Evolutionary conservation across 2,329 filamentous ascomycete genomes (phyloP), one percentile per base, ranked within the genome.

Genomic region (Fusarium nurragi): DNA sequence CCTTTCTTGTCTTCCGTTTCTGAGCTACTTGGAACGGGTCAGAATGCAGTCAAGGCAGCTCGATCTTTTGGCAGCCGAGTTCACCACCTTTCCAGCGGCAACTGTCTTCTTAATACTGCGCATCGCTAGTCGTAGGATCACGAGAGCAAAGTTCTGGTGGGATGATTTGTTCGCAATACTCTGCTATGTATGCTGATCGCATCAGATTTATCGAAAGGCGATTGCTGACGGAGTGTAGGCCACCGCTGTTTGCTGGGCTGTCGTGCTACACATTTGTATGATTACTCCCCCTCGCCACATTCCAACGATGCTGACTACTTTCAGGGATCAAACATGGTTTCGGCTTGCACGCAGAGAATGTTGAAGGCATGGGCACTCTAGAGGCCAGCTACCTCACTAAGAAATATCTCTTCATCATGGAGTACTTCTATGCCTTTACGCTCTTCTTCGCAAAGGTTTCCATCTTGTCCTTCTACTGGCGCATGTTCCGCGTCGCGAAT

Each of bases 401-500:
- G 32, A 64, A 59, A 16, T 66, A 47, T 21, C 66, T 72, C 3
- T 72, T 64, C 5, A 52, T 73, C 34, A 59, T 53, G 18, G 74
- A 76, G 43, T 63, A 74, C 6, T 38, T 73, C 23, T 76, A 77
- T 47, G 70, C 72, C 16, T 71, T 66, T 6, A 62, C 73, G 0
- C 56, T 77, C 4, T 73, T 70, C 54, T 72, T 72, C 28, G 70
- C 63, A 13, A 76, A 77, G 41, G 28, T 70, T 1, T 65, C 74
- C 1, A 69, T 77, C 7, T 57, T 77, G 4, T 57, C 41, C 8
- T 73, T 77, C 18, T 77, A 77, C 53, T 75, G 71, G 72, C 71
- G 75, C 13, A 64, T 77, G 44, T 77, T 77, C 28, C 51, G 68
- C 2, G 68, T 72, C 14, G 54, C 68, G 11, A 71, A 70, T 22